These are phyloP conservation scores for Calocera viscosa DNA, from an alignment of 768 basidiomycete species.

Conservation along the genomic window DNA sequence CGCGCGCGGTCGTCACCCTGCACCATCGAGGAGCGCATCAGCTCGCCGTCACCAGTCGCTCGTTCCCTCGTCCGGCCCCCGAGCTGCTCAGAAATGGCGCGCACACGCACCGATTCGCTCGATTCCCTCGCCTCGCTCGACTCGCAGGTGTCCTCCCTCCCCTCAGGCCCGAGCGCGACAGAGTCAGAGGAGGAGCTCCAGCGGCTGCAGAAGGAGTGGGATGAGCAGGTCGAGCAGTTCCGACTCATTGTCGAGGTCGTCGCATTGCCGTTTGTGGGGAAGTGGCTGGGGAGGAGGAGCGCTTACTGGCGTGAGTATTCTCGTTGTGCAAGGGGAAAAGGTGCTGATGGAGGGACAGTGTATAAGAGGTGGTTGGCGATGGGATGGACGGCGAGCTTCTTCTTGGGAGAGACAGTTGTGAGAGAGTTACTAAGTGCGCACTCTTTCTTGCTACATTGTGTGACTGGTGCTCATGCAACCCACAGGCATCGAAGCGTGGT, in stretches of 20 bases:
- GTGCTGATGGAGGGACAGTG: neutral
- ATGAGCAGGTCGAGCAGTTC: conserved; percentile 75
- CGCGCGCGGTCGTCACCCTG: too few relatives aligned
- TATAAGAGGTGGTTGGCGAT: neutral
- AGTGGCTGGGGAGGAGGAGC: conserved; percentile 76
- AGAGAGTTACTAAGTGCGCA: neutral
- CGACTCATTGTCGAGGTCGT: conserved; percentile 69
- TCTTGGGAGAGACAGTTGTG: neutral
- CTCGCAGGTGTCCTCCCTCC: neutral
- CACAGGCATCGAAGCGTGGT: neutral
- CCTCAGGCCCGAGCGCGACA: conserved; percentile 8
- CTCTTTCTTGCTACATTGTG: neutral
- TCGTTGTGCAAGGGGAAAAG: neutral
- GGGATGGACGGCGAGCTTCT: conserved; percentile 5
- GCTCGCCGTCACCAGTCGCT: too few relatives aligned
- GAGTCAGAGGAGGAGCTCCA: conserved; percentile 57
- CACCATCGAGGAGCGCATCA: too few relatives aligned
- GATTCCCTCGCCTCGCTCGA: neutral
- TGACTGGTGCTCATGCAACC: neutral
- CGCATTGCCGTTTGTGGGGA: conserved; percentile 74
- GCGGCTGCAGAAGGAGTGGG: conserved; percentile 78
- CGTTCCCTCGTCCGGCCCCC: too few relatives aligned
- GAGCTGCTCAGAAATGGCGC: neutral
- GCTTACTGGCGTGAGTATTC: conserved; percentile 64
- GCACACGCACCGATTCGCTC: neutral